Evolutionary conservation across 805 yeast genomes (phyloP), one percentile per base, ranked within the genome.

Genomic region (Nakazawaea molendinolei): DNA sequence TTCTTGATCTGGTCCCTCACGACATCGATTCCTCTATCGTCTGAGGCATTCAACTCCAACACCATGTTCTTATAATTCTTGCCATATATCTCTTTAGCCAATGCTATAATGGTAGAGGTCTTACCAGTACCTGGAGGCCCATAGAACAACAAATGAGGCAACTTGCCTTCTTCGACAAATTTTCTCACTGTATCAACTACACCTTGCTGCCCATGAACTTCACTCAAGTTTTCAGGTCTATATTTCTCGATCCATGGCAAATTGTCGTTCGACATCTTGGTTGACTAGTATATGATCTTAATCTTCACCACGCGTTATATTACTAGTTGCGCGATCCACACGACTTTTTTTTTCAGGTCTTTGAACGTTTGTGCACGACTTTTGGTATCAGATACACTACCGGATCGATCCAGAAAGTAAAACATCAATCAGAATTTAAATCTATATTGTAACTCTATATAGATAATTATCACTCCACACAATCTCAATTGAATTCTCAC

Each of bases 81-180:
- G 3, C 98, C 99, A 53, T 82, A 89, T 7, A 89, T 74, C 51
- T 87, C 95, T 39, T 76, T 67, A 1, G 97, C 95, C 40, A 89
- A 60, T 1, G 97, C 96, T 16, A 82, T 71, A 45, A 86, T 81
- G 3, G 95, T 86, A 3, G 95, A 82, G 0, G 95, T 86, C 56
- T 86, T 86, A 46, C 95, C 95, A 0, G 95, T 86, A 15, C 95
- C 95, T 13, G 95, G 95, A 1, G 95, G 95, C 0, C 95, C 97
- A 56, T 92, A 92, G 60, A 92, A 92, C 35, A 92, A 66, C 46
- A 92, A 62, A 61, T 92, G 98, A 2, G 98, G 98, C 24, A 90
- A 65, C 47, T 76, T 76, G 8, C 92, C 89, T 42, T 81, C 85
- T 42, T 76, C 71, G 13, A 89, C 87, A 56, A 90, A 92, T 52